Percentiles rank a stretch among this genome's conserved stretches.
These are phyloP conservation scores for Lentinula guzmanii DNA, from an alignment of 768 basidiomycete species.

Conservation along the genomic window DNA sequence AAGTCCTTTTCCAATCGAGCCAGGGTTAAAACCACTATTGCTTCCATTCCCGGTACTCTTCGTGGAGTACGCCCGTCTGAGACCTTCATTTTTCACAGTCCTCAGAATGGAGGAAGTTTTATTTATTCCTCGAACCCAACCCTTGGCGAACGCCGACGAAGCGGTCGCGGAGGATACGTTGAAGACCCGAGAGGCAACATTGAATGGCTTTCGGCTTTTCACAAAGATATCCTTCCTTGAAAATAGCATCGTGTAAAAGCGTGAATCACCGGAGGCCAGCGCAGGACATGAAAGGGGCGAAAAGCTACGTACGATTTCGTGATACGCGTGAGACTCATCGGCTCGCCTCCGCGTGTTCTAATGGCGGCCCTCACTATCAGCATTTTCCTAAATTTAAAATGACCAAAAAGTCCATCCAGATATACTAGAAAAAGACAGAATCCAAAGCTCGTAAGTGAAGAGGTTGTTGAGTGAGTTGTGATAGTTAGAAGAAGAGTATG, in stretches of 20 bases:
- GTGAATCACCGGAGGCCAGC: not conserved
- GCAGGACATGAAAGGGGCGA: not conserved
- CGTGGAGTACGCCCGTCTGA: slow-evolving; percentile 30
- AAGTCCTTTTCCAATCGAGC: slow-evolving; percentile 21
- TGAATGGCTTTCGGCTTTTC: slow-evolving; percentile 49
- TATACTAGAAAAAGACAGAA: not conserved
- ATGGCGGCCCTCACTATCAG: not conserved
- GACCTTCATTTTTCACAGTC: slow-evolving; percentile 34
- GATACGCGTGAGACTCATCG: slow-evolving; percentile 1
- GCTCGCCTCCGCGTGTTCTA: not conserved
- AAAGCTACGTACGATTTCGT: slow-evolving; percentile 2
- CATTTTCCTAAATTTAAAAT: not conserved
- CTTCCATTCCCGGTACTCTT: slow-evolving; percentile 21
- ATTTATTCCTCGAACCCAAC: slow-evolving; percentile 49
- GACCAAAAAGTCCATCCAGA: not conserved
- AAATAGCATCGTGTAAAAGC: slow-evolving; percentile 21
- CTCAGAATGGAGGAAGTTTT: slow-evolving; percentile 44
- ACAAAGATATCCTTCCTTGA: slow-evolving; percentile 46
- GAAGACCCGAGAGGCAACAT: slow-evolving; percentile 50
- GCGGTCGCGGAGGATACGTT: slow-evolving; percentile 44
- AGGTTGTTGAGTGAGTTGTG: not conserved
- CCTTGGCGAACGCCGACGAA: slow-evolving; percentile 41
- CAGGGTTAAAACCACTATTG: slow-evolving; percentile 12
- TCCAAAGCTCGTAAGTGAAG: not conserved
- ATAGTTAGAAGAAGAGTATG: not conserved